Evolutionary conservation across 169 alveolate species (phyloP).

Genomic region (Plasmodium gonderi): DNA sequence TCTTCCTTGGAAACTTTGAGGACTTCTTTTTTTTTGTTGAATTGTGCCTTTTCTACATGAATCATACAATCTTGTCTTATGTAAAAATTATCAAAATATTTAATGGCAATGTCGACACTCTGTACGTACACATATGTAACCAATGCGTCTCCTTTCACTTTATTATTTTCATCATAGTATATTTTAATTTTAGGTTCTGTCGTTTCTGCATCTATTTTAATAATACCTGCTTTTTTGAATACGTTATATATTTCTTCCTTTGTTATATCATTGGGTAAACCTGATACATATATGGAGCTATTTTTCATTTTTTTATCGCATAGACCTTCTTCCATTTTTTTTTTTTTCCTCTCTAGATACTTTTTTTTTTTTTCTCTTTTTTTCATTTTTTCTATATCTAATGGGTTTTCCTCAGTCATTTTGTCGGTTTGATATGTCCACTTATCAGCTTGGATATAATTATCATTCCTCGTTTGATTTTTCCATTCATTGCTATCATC

Average conservation of each 20-base stretch:
- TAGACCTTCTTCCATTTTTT: slow-evolving; percentile 71
- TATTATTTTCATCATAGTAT: slow-evolving; percentile 83
- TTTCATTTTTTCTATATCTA: slow-evolving; percentile 40
- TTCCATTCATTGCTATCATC: background rate
- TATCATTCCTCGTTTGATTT: background rate
- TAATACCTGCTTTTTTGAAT: slow-evolving; percentile 88
- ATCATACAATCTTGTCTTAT: slow-evolving; percentile 82
- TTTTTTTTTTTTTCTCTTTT: slow-evolving; percentile 69
- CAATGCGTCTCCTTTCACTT: slow-evolving; percentile 87
- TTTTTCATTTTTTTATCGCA: slow-evolving; percentile 76
- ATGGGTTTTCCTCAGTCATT: background rate
- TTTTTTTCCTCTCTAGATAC: slow-evolving; percentile 67
- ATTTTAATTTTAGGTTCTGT: slow-evolving; percentile 87
- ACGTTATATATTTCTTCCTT: slow-evolving; percentile 81
- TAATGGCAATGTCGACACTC: slow-evolving; percentile 87
- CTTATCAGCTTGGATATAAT: background rate
- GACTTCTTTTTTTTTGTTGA: slow-evolving; percentile 57
- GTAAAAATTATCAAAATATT: slow-evolving; percentile 83
- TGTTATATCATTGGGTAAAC: slow-evolving; percentile 84
- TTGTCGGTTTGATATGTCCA: background rate
- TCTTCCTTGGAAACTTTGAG: slow-evolving; percentile 66
- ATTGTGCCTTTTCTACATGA: slow-evolving; percentile 85
- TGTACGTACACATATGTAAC: slow-evolving; percentile 87
- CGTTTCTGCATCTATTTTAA: slow-evolving; percentile 88
- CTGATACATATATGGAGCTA: slow-evolving; percentile 83